phyloP scores from a whole-genome alignment of 1,284 basidiomycete genomes.

The Entoloma clypeatum region DNA sequence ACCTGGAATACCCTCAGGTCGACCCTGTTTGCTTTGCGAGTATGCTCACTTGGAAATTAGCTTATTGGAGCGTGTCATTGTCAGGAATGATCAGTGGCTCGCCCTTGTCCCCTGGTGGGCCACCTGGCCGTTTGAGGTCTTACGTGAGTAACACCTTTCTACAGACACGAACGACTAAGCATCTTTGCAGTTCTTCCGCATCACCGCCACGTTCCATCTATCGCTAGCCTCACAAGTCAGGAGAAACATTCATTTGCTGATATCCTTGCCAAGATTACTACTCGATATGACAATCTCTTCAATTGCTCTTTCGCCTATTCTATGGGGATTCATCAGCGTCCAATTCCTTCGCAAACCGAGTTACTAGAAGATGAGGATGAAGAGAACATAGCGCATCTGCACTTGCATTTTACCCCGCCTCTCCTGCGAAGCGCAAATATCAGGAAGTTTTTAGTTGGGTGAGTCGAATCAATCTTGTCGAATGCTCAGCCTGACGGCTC shows the following conservation, averaged over 20 bases:
- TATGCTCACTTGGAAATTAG: constrained; percentile 75
- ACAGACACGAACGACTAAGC: constrained; percentile 1
- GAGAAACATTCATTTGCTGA: constrained; percentile 68
- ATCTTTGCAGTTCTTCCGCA: constrained; percentile 65
- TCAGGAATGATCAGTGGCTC: constrained; percentile 78
- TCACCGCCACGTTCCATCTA: constrained; percentile 70
- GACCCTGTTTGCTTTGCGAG: constrained; percentile 79
- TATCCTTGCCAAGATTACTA: constrained; percentile 63
- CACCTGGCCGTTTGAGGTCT: constrained; percentile 89
- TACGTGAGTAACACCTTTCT: constrained; percentile 46
- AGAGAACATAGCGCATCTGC: constrained; percentile 72
- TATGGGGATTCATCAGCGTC: constrained; percentile 92
- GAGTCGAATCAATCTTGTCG: constrained; percentile 22
- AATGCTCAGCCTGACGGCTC: not conserved
- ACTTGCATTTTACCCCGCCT: constrained; percentile 89
- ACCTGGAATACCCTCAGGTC: constrained; percentile 24
- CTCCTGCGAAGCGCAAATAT: constrained; percentile 80
- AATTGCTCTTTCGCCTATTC: constrained; percentile 90
- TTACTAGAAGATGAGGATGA: constrained; percentile 34
- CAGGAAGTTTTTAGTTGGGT: constrained; percentile 91
- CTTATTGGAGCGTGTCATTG: constrained; percentile 62
- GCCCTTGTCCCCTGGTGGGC: constrained; percentile 97
- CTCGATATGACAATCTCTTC: constrained; percentile 85
- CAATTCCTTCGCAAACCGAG: constrained; percentile 42
- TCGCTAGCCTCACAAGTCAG: constrained; percentile 54